phyloP scores from a whole-genome alignment of 2,329 filamentous ascomycete species.

The Dothistroma pini region DNA sequence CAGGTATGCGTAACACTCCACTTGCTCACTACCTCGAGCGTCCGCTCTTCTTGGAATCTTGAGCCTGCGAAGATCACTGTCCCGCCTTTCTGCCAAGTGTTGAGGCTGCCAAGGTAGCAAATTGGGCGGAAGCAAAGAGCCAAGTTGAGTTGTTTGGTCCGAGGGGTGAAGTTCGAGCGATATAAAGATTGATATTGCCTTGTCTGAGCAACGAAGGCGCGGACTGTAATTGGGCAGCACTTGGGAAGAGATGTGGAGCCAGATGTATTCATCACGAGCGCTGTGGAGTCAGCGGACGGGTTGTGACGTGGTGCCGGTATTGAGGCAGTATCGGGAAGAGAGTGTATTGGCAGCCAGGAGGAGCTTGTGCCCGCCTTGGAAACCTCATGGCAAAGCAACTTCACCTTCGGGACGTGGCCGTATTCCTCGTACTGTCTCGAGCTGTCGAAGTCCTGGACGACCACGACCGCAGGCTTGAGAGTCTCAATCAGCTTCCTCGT shows the following conservation, averaged over 20 bases:
- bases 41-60: not conserved
- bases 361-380: not conserved
- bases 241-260: constrained; percentile 2
- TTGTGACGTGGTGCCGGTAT: not conserved
- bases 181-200: constrained; percentile 1
- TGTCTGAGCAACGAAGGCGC: not conserved
- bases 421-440: not conserved
- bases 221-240: constrained; percentile 1
- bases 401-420: not conserved
- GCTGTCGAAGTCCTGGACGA: not conserved
- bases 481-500: not conserved
- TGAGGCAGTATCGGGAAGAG: not conserved
- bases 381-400: not conserved
- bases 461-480: not conserved
- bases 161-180: not conserved
- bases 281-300: not conserved
- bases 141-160: not conserved
- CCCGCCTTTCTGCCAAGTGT: constrained; percentile 1
- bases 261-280: not conserved
- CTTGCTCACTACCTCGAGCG: not conserved
- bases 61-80: not conserved
- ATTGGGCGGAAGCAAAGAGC: not conserved
- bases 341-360: not conserved
- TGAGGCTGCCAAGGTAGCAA: not conserved
- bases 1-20: not conserved